Evolutionary conservation across 192 early-diverging fungal species (phyloP).

Genomic region (Coemansia sp.): DNA sequence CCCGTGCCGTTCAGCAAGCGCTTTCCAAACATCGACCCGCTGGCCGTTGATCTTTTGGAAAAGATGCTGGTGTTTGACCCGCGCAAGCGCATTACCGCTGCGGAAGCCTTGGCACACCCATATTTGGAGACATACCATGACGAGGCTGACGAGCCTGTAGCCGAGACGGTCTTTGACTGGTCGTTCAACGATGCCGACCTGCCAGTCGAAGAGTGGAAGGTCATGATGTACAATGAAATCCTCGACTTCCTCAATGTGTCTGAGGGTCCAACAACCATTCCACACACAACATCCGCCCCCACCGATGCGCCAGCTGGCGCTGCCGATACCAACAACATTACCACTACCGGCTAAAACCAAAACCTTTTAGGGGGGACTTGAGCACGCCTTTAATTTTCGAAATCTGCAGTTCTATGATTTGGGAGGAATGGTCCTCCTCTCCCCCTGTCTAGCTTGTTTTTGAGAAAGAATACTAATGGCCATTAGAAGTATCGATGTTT

Average conservation of each 20-base stretch:
- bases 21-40: slow-evolving; percentile 76
- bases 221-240: slow-evolving; percentile 87
- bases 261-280: slow-evolving; percentile 34
- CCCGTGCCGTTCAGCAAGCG: slow-evolving; percentile 77
- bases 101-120: slow-evolving; percentile 82
- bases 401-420: too few species aligned
- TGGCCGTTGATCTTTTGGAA: slow-evolving; percentile 82
- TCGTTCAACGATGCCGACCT: slow-evolving; percentile 91
- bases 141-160: slow-evolving; percentile 81
- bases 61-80: slow-evolving; percentile 94
- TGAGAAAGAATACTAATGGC: too few species aligned
- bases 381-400: too few species aligned
- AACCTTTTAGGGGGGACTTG: too few species aligned
- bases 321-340: neutral
- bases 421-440: too few species aligned
- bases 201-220: slow-evolving; percentile 83
- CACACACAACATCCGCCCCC: slow-evolving; percentile 17
- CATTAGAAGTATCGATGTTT: too few species aligned
- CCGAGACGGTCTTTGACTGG: slow-evolving; percentile 86
- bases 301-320: neutral
- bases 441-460: too few species aligned
- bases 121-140: slow-evolving; percentile 92
- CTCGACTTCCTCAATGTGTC: slow-evolving; percentile 67
- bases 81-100: slow-evolving; percentile 82
- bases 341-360: neutral